Evolutionary conservation across 176 grass and related monocot genomes (phyloP), one percentile per base, ranked within the genome.

Genomic region (Tillandsia leiboldiana): DNA sequence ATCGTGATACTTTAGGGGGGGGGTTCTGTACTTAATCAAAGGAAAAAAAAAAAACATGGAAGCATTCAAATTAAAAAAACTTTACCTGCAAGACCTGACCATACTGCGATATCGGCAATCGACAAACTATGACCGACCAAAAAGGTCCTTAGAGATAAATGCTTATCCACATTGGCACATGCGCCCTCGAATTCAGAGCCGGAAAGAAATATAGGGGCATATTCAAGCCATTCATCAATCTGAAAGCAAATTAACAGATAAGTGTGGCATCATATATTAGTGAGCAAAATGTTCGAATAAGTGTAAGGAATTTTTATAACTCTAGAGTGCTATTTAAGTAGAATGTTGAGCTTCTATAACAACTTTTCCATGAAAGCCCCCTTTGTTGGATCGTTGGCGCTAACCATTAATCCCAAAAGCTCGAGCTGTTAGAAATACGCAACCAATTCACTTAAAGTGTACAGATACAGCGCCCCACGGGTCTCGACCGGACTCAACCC

Each of bases 171-270:
- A 81, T 75, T 85, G 29, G 68, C 63, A 79, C 86, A 92, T 27
- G 89, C 77, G 58, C 67, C 48, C 65, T 92, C 86, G 79, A 92
- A 97, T 77, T 90, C 89, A 69, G 86, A 87, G 56, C 89, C 86
- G 56, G 81, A 87, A 33, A 80, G 72, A 75, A 97, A 83, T 52
- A 74, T 64, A 0, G 83, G 77, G 12, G 79, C 84, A 70, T 87
- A 90, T 24, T 92, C 86, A 1, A 97, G 81, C 84, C 93, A 97
- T 74, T 97, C 79, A 65, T 90, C 89, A 77, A 97, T 79, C 93
- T 97, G 81, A 28, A 11, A 87, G 11, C 18, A 82, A 28, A 51
- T 72, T 68, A 20, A 63, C 29, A 69, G 65, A 17, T 28, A 20
- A 67, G 9, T 20, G 50, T 52, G 3, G 12, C 13, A 70, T 77